These are phyloP conservation scores for Fraxinus cuspidata DNA, from an alignment of 257 asterid species.

Conservation along the genomic window DNA sequence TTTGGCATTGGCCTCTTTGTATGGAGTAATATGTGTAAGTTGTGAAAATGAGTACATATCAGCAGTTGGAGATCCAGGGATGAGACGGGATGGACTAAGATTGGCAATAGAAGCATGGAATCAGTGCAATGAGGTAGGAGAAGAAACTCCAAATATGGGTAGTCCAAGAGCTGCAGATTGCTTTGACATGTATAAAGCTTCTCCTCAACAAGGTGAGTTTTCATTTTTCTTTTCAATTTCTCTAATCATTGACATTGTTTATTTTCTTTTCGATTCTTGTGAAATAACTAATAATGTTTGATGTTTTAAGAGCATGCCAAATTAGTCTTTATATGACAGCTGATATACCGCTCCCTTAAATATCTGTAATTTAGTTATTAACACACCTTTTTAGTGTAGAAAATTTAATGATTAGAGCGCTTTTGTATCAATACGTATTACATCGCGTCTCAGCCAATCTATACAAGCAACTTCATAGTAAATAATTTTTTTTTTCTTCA, in stretches of 20 bases:
- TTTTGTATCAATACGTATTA: no score
- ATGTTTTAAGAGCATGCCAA: no score
- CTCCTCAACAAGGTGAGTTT: slow-evolving; percentile 45
- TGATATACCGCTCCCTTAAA: no score
- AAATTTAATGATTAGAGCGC: no score
- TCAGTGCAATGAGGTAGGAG: slow-evolving; percentile 88
- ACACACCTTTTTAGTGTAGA: no score
- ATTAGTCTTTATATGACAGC: no score
- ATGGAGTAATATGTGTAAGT: slow-evolving; percentile 9
- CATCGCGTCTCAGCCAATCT: not conserved
- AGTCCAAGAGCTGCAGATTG: slow-evolving; percentile 89
- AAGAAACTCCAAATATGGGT: slow-evolving; percentile 82
- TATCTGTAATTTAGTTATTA: no score
- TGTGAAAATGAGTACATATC: slow-evolving; percentile 40
- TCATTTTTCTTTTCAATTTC: not conserved
- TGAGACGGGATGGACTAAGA: slow-evolving; percentile 68
- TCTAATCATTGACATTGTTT: no score
- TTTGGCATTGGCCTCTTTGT: slow-evolving; percentile 32
- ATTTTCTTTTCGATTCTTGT: no score
- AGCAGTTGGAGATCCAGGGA: slow-evolving; percentile 81
- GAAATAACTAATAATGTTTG: no score
- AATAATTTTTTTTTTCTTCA: no score
- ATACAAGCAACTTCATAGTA: not conserved
- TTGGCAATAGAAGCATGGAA: slow-evolving; percentile 92
- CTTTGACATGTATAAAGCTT: slow-evolving; percentile 58